Base-by-base conservation (phyloP, 129 eudicot genomes). In the Lonicera japonica region DNA sequence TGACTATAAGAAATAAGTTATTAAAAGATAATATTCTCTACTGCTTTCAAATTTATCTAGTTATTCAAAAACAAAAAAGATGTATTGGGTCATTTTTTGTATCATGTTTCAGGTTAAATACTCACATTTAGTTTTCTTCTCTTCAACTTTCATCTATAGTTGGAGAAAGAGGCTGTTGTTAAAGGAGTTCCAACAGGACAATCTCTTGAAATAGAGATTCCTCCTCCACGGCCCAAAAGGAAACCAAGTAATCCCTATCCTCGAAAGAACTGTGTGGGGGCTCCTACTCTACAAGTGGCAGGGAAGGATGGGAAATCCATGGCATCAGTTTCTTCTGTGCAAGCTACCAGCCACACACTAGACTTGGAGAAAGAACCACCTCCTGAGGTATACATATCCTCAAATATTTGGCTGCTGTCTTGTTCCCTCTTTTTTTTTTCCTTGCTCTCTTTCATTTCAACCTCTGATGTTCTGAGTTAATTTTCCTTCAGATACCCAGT, bases 221-320 rank as follows among this genome's bases (percentile, higher is more conserved):
- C 99, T 63, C 99, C 99, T 50, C 99, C 99, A 64, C 86, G 99
- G 40, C 99, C 99, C 58, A 92, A 92, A 85, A 78, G 99, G 79
- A 92, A 92, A 74, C 99, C 99, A 17, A 80, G 75, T 65, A 85
- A 80, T 85, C 99, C 96, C n/a, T 92, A 92, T 79, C 99, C 99
- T 75, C 80, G 99, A 43, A 92, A 92, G 81, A 71, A 50, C 51
- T 74, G 72, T 41, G 73, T 58, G 11, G 71, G 71, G 73, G 59
- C 63, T 56, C 66, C 78, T 41, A 60, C 70, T 61, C 10, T 64
- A 40, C 89, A 79, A 58, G 73, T 70, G 63, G 75, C 58, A 72
- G 75, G 69, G 25, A 86, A 81, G 64, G 84, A 80, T 61, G 90
- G 70, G 54, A 82, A 68, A 65, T 58, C 67, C 50, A 20, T 64